Evolutionary conservation across 2,329 filamentous ascomycete genomes (phyloP).

Genomic region (Microsporum audouinii): DNA sequence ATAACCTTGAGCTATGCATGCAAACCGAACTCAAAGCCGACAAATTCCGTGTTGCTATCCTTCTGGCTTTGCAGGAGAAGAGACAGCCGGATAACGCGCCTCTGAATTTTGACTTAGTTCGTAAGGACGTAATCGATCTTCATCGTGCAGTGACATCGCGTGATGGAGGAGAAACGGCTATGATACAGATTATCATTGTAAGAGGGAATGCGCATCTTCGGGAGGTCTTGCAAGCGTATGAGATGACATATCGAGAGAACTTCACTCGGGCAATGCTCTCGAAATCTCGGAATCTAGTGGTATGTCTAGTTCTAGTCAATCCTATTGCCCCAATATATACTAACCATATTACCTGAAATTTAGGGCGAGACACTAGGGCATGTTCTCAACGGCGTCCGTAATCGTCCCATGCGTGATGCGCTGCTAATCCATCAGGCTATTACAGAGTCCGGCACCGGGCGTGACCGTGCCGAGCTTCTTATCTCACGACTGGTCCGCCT

Average conservation of each 20-base stretch:
- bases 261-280: slow-evolving; percentile 78
- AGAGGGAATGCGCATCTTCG: slow-evolving; percentile 71
- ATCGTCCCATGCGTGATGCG: slow-evolving; percentile 84
- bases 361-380: slow-evolving; percentile 91
- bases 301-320: slow-evolving; percentile 42
- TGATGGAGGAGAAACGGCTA: slow-evolving; percentile 73
- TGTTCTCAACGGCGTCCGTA: slow-evolving; percentile 93
- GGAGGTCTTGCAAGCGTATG: slow-evolving; percentile 68
- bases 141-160: slow-evolving; percentile 56
- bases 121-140: slow-evolving; percentile 62
- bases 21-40: slow-evolving; percentile 85
- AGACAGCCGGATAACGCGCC: slow-evolving; percentile 71
- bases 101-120: slow-evolving; percentile 49
- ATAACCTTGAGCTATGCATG: slow-evolving; percentile 75
- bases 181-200: slow-evolving; percentile 73
- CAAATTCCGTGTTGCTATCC: slow-evolving; percentile 83
- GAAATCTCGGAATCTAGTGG: slow-evolving; percentile 85
- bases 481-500: slow-evolving; percentile 78
- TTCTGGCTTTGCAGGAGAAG: slow-evolving; percentile 70
- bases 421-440: slow-evolving; percentile 85
- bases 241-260: slow-evolving; percentile 60
- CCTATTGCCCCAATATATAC: slow-evolving; percentile 4
- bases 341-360: slow-evolving; percentile 6
- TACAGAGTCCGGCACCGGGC: slow-evolving; percentile 55
- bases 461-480: slow-evolving; percentile 72